A percentile compares a stretch with the other conserved stretches of the same genome.
phyloP scores from a whole-genome alignment of 2,329 filamentous ascomycete genomes.

The Fonsecaea multimorphosa region DNA sequence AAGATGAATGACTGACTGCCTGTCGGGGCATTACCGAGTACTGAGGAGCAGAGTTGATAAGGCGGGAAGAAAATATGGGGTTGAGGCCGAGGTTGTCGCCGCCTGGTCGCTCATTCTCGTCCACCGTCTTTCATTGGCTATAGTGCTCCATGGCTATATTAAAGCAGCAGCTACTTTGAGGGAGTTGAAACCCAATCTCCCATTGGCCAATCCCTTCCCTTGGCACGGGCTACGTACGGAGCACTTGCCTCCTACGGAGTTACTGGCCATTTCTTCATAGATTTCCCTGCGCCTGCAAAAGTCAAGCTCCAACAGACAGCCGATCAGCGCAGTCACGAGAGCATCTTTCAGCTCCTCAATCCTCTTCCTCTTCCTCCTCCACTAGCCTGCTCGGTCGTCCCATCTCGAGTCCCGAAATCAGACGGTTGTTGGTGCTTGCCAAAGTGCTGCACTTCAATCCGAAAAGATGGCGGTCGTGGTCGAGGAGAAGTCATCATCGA shows the following conservation, averaged over 20 bases:
- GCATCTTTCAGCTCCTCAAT: constrained; percentile 27
- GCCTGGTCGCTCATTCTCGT: neutral
- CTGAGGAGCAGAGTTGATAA: neutral
- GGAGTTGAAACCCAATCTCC: neutral
- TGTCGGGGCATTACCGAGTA: neutral
- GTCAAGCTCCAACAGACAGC: constrained; percentile 30
- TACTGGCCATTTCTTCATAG: constrained; percentile 12
- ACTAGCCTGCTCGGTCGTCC: constrained; percentile 4
- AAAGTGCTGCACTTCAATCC: constrained; percentile 12
- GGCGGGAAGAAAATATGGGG: neutral
- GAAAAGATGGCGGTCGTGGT: constrained; percentile 39
- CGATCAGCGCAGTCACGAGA: constrained; percentile 28
- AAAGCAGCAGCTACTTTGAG: neutral
- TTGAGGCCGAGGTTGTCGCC: neutral
- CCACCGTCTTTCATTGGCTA: neutral
- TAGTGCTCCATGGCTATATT: neutral
- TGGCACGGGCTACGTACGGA: neutral
- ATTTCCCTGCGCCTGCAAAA: constrained; percentile 35
- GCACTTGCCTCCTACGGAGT: constrained; percentile 3
- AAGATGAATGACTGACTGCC: neutral
- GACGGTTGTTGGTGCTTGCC: constrained; percentile 2
- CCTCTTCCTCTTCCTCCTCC: constrained; percentile 18
- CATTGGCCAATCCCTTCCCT: neutral
- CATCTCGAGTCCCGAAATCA: neutral
- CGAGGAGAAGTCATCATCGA: constrained; percentile 46